Percentiles rank a stretch among this genome's conserved stretches.
Evolutionary conservation across 306 rosid genomes (phyloP).

Genomic region (Prunus persica): Prunus_persica_NCBIv2 NC_034009.1:45585501-45586000

Average conservation of each 20-base stretch:
- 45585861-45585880: conserved; percentile 71
- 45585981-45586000: conserved; percentile 73
- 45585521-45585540: not conserved
- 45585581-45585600: not conserved
- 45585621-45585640: conserved; percentile 64
- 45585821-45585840: conserved; percentile 79
- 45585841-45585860: conserved; percentile 50
- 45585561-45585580: not conserved
- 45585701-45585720: conserved; percentile 54
- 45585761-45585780: conserved; percentile 82
- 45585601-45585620: conserved; percentile 34
- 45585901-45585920: conserved; percentile 81
- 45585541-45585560: not conserved
- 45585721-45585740: conserved; percentile 62
- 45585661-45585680: conserved; percentile 33
- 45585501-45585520: not conserved
- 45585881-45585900: conserved; percentile 78
- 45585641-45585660: conserved; percentile 28
- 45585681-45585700: conserved; percentile 55
- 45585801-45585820: conserved; percentile 51
- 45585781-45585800: conserved; percentile 82
- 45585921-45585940: conserved; percentile 51
- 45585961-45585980: conserved; percentile 73
- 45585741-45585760: conserved; percentile 86
- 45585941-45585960: conserved; percentile 84